Evolutionary conservation across 441 rosid species (phyloP).

Genomic region (Brassica balearica): DNA sequence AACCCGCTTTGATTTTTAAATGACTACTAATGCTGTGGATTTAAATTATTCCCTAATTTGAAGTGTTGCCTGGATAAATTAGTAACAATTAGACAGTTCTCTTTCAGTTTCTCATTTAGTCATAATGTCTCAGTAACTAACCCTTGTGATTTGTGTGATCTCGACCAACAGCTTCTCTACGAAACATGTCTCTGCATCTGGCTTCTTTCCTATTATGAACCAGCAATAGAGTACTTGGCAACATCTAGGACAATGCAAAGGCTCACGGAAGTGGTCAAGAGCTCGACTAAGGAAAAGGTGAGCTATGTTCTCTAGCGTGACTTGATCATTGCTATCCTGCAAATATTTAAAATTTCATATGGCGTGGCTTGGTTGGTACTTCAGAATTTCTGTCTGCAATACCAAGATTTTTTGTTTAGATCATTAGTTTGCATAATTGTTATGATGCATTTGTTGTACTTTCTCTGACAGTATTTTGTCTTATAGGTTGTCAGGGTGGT

Average conservation of each 20-base stretch:
- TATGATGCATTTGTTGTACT: constrained; percentile 12
- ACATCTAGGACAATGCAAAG: constrained; percentile 2
- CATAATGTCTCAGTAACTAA: background rate
- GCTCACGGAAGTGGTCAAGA: constrained; percentile 2
- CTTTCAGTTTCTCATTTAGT: background rate
- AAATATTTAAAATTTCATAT: background rate
- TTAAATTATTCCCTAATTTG: background rate
- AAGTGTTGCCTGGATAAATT: background rate
- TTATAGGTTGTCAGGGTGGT: constrained; percentile 95
- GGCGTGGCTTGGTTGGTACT: background rate
- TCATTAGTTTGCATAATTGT: background rate
- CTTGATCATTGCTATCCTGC: background rate
- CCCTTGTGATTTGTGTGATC: background rate
- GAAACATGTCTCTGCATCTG: constrained; percentile 1
- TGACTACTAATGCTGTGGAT: constrained; percentile 16
- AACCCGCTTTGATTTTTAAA: background rate
- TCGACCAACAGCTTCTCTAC: background rate
- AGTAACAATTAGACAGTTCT: background rate
- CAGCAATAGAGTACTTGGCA: constrained; percentile 6
- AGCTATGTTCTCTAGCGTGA: background rate
- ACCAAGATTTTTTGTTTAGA: background rate
- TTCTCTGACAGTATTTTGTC: constrained; percentile 29
- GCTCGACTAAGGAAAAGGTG: constrained; percentile 3
- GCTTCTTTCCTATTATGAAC: background rate
- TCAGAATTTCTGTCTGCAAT: background rate